These are phyloP conservation scores for Ceratobasidium papillatum DNA, from an alignment of 1,284 basidiomycete genomes.

Conservation along the genomic window DNA sequence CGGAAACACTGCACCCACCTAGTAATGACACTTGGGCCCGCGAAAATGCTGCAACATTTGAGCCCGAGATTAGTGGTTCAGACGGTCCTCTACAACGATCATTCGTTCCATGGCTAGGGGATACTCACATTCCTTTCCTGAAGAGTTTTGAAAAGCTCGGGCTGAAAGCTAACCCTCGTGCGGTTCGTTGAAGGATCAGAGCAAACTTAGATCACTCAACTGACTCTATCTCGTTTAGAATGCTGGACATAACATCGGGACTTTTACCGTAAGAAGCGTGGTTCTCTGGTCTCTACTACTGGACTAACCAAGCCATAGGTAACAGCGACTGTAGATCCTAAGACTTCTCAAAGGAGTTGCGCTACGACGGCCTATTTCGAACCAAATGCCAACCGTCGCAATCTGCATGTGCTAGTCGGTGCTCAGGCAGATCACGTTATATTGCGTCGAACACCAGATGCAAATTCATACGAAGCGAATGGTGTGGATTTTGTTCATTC, in stretches of 20 bases:
- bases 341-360: slow-evolving; percentile 14
- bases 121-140: slow-evolving; percentile 43
- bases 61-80: slow-evolving; percentile 40
- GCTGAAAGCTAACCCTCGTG: slow-evolving; percentile 40
- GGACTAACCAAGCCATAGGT: not conserved
- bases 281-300: not conserved
- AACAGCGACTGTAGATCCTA: slow-evolving; percentile 23
- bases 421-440: slow-evolving; percentile 32
- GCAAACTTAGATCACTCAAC: not conserved
- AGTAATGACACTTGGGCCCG: slow-evolving; percentile 19
- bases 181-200: slow-evolving; percentile 16
- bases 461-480: not conserved
- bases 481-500: slow-evolving; percentile 41
- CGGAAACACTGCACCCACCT: slow-evolving; percentile 42
- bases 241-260: slow-evolving; percentile 41
- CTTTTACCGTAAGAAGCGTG: slow-evolving; percentile 43
- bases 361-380: slow-evolving; percentile 42
- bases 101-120: slow-evolving; percentile 42
- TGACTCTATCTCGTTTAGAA: slow-evolving; percentile 14
- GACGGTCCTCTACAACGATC: slow-evolving; percentile 42
- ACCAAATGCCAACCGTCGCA: slow-evolving; percentile 31
- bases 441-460: not conserved
- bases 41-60: slow-evolving; percentile 42
- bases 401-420: slow-evolving; percentile 31
- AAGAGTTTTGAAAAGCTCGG: slow-evolving; percentile 43